These are phyloP conservation scores for Mycotypha africana DNA, from an alignment of 371 early-diverging fungal species.

Conservation along the genomic window DNA sequence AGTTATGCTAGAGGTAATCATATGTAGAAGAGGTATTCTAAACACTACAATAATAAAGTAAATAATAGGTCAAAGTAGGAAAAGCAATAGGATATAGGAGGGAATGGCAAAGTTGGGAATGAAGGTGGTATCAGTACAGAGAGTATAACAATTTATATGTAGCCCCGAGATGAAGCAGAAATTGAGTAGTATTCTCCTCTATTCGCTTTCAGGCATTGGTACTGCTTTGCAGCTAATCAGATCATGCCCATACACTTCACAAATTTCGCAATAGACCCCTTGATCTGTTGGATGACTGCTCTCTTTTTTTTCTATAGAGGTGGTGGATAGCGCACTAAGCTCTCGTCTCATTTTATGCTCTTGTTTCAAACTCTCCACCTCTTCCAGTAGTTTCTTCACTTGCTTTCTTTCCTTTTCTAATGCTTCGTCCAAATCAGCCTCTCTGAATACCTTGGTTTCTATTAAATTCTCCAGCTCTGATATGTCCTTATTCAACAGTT, in stretches of 20 bases:
- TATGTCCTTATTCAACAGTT: constrained; percentile 58
- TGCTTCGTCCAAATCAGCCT: constrained; percentile 69
- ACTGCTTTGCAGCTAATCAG: constrained; percentile 52
- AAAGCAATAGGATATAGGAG: too few species aligned
- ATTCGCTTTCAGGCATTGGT: constrained; percentile 2
- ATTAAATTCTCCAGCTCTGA: constrained; percentile 65
- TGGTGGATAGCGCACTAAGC: too few species aligned
- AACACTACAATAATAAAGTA: too few species aligned
- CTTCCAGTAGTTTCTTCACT: constrained; percentile 44
- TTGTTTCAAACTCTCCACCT: constrained; percentile 43
- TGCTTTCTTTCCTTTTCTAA: constrained; percentile 48
- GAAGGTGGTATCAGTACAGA: too few species aligned
- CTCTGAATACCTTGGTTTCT: constrained; percentile 73
- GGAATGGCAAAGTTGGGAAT: too few species aligned
- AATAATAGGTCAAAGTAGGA: too few species aligned
- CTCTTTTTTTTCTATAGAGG: not conserved
- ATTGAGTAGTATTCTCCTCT: too few species aligned
- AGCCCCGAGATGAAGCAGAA: too few species aligned
- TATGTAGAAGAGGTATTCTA: too few species aligned
- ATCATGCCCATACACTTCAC: constrained; percentile 64
- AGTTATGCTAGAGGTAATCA: too few species aligned
- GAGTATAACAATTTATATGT: too few species aligned
- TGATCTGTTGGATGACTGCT: not conserved
- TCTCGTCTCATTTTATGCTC: too few species aligned
- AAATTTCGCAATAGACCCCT: constrained; percentile 58